Conservation (phyloP, 1,284 basidiomycete genomes). For the Ceratobasidium sp. region DNA sequence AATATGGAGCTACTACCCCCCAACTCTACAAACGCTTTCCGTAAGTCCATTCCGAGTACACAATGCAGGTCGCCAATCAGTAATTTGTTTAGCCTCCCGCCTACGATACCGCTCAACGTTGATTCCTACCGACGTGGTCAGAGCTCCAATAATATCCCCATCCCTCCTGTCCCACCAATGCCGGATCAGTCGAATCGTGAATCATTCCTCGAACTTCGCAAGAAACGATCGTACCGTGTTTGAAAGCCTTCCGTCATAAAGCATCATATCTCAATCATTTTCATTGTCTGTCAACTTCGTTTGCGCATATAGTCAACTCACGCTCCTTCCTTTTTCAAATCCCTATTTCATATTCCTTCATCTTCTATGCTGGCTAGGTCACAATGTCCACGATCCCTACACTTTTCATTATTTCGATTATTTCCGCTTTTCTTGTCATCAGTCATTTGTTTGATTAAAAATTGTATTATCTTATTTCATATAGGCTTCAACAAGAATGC, state of each 20-base stretch:
- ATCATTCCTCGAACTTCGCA: conserved; percentile 21
- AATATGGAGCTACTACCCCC: background rate
- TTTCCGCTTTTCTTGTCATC: too few relatives aligned
- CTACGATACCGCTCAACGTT: background rate
- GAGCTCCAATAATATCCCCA: background rate
- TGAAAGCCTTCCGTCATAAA: too few relatives aligned
- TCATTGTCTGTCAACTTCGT: too few relatives aligned
- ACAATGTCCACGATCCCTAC: background rate
- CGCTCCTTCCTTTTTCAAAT: background rate
- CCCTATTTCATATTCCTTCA: too few relatives aligned
- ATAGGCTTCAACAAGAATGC: too few relatives aligned
- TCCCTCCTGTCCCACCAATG: conserved; percentile 9
- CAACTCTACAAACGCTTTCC: background rate
- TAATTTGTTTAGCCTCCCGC: background rate
- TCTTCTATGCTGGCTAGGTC: too few relatives aligned
- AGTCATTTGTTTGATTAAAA: too few relatives aligned
- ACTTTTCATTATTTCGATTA: background rate
- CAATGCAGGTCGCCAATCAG: background rate
- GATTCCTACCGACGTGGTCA: background rate
- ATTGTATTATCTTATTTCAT: too few relatives aligned
- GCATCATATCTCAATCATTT: too few relatives aligned
- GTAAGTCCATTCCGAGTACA: background rate
- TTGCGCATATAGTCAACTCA: background rate
- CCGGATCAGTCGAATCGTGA: conserved; percentile 11
- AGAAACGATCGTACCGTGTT: conserved; percentile 16